Evolutionary conservation across 2,329 filamentous ascomycete species (phyloP).

Genomic region (Lecanosticta acicola): DNA sequence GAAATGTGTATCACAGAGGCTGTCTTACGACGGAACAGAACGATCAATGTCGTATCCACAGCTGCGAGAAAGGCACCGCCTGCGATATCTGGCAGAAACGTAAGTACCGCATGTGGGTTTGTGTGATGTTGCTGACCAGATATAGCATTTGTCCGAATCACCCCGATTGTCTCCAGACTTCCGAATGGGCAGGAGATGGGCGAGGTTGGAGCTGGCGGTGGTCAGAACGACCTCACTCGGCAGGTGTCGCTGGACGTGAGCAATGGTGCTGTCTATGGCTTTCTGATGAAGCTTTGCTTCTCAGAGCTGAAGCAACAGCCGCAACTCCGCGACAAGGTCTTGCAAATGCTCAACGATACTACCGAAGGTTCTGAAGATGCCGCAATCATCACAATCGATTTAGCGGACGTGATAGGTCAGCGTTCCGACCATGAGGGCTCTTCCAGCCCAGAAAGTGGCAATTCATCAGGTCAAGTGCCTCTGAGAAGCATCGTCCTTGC

Average conservation of each 20-base stretch:
- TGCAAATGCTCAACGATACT: slow-evolving; percentile 31
- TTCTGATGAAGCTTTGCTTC: slow-evolving; percentile 50
- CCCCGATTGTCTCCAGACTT: slow-evolving; percentile 64
- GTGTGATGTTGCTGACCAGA: slow-evolving; percentile 27
- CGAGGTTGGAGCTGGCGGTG: slow-evolving; percentile 74
- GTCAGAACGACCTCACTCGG: slow-evolving; percentile 66
- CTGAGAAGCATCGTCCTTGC: slow-evolving; percentile 28
- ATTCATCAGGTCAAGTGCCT: slow-evolving; percentile 41
- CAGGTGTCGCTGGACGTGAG: slow-evolving; percentile 60
- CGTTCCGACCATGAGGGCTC: slow-evolving; percentile 33
- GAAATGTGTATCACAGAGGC: slow-evolving; percentile 63
- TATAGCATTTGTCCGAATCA: slow-evolving; percentile 62
- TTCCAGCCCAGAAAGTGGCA: slow-evolving; percentile 43
- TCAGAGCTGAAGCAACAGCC: slow-evolving; percentile 34
- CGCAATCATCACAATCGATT: slow-evolving; percentile 21
- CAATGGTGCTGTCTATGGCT: slow-evolving; percentile 43
- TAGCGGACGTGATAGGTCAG: slow-evolving; percentile 7
- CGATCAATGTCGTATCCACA: slow-evolving; percentile 63
- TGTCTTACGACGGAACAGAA: slow-evolving; percentile 56
- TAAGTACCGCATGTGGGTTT: slow-evolving; percentile 5
- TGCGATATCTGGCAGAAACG: slow-evolving; percentile 48
- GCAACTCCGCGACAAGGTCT: slow-evolving; percentile 32
- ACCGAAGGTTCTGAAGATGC: slow-evolving; percentile 14
- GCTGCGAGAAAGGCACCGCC: slow-evolving; percentile 69
- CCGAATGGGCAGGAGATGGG: slow-evolving; percentile 52